Percentiles rank a stretch among this genome's conserved stretches.
Evolutionary conservation across 23 red algal species (phyloP).

Genomic region (Gracilaria vermiculophylla): DNA sequence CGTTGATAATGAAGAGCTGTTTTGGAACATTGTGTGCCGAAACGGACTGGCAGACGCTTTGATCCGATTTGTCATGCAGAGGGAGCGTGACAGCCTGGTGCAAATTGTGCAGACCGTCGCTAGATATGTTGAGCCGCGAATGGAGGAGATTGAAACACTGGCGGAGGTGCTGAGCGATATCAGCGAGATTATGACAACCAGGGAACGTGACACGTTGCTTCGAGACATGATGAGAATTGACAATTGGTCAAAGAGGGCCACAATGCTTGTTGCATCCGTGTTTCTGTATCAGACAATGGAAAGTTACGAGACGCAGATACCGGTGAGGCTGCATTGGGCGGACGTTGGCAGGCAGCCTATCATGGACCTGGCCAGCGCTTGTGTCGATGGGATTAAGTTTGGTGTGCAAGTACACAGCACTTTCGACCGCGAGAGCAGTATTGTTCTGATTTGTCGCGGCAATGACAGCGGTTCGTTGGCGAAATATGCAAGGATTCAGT

Average conservation of each 20-base stretch:
- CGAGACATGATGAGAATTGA: neutral
- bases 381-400: neutral
- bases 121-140: neutral
- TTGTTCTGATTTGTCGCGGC: neutral
- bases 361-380: neutral
- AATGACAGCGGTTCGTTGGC: neutral
- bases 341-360: neutral
- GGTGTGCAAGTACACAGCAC: neutral
- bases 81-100: neutral
- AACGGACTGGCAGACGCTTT: conserved; percentile 2
- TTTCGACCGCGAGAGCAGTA: neutral
- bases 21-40: conserved; percentile 8
- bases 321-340: neutral
- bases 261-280: conserved; percentile 18
- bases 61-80: neutral
- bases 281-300: neutral
- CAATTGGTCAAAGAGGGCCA: conserved; percentile 4
- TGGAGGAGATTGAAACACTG: neutral
- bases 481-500: neutral
- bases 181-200: neutral
- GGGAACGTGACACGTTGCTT: neutral
- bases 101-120: neutral
- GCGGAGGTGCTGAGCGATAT: conserved; percentile 1
- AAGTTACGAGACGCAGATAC: conserved; percentile 3
- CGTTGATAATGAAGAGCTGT: neutral